Percentiles rank a stretch among this genome's conserved stretches.
phyloP scores from a whole-genome alignment of 805 yeast genomes.

The Lipomyces kockii region DNA sequence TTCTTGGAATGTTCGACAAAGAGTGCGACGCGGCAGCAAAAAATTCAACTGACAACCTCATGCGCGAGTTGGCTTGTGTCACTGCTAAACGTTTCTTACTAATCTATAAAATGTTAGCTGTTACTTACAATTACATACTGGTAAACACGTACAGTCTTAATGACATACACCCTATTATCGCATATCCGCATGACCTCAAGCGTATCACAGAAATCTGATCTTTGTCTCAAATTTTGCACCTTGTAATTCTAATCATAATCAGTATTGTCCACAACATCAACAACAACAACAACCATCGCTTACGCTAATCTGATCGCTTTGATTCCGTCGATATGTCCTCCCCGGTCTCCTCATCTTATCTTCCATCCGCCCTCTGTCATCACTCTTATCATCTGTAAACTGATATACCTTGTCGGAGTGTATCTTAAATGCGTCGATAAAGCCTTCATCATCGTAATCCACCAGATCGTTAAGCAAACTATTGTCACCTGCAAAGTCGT shows the following conservation, averaged over 20 bases:
- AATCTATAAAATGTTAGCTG: background rate
- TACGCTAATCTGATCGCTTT: slow-evolving; percentile 14
- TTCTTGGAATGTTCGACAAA: background rate
- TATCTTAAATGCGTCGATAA: background rate
- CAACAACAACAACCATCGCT: background rate
- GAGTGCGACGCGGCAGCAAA: background rate
- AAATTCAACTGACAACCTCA: background rate
- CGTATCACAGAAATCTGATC: background rate
- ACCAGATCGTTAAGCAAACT: background rate
- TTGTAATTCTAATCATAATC: slow-evolving; percentile 6
- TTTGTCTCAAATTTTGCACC: background rate
- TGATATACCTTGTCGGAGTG: background rate
- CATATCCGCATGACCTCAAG: slow-evolving; percentile 2
- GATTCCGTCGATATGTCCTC: slow-evolving; percentile 1
- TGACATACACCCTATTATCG: background rate
- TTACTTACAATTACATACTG: background rate
- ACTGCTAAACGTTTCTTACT: background rate
- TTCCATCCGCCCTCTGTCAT: background rate
- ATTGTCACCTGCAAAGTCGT: background rate
- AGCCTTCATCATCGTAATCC: background rate
- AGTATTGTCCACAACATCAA: background rate
- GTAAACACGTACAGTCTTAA: background rate
- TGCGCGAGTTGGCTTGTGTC: background rate
- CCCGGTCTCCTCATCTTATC: background rate
- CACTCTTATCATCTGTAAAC: background rate